A percentile compares a stretch with the other conserved stretches of the same genome.
phyloP scores from a whole-genome alignment of 1,284 basidiomycete genomes.

The Marasmius sp. region DNA sequence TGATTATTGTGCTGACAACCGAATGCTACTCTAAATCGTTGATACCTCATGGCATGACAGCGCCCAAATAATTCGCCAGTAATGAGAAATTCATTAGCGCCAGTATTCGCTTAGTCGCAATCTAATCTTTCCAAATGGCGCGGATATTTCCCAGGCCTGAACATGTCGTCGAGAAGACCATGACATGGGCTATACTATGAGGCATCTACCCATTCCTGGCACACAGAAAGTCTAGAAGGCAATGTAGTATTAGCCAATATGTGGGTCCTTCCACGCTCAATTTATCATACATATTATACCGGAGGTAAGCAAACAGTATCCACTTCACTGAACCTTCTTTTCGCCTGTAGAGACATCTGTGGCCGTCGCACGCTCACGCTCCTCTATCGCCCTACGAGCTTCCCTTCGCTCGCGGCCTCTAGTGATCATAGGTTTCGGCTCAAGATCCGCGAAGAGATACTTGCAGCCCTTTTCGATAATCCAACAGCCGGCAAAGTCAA shows the following conservation, averaged over 20 bases:
- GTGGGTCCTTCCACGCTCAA: not conserved
- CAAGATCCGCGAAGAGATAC: slow-evolving; percentile 83
- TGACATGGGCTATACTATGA: no score
- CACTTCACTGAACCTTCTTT: slow-evolving; percentile 24
- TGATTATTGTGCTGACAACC: no score
- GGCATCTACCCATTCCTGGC: no score
- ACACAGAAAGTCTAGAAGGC: no score
- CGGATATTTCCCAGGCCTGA: no score
- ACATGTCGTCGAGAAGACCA: no score
- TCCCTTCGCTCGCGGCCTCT: slow-evolving; percentile 77
- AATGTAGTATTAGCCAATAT: not conserved
- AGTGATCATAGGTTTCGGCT: slow-evolving; percentile 84
- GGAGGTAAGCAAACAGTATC: not conserved
- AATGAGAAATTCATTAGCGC: no score
- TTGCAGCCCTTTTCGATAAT: slow-evolving; percentile 85
- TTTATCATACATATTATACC: slow-evolving; percentile 1
- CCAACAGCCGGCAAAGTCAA: slow-evolving; percentile 91
- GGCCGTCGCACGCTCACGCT: slow-evolving; percentile 5
- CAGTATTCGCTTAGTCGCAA: no score
- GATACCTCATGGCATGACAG: no score
- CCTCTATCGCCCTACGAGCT: slow-evolving; percentile 33
- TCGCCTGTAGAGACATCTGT: slow-evolving; percentile 10
- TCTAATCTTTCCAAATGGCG: no score
- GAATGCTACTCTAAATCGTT: no score
- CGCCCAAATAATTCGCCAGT: no score